Conservation (phyloP, 2,329 filamentous ascomycete genomes). For the Sporothrix variecibatus region DNA sequence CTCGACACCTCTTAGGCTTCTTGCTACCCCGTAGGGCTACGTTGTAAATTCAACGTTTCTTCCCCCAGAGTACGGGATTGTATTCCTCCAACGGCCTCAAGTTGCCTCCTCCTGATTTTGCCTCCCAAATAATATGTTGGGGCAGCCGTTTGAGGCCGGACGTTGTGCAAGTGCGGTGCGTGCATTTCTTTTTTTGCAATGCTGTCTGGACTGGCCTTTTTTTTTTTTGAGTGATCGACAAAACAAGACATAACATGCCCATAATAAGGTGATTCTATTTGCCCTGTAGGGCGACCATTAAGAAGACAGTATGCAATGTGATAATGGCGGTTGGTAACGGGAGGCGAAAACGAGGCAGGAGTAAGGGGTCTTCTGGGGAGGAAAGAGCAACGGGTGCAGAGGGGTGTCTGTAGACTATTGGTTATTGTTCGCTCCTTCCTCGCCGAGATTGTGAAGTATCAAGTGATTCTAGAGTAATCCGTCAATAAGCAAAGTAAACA, state of each 20-base stretch:
- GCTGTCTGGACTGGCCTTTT: background rate
- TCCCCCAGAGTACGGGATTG: background rate
- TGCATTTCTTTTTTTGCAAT: background rate
- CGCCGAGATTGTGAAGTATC: background rate
- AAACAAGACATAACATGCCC: background rate
- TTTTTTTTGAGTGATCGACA: background rate
- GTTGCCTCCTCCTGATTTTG: conserved; percentile 7
- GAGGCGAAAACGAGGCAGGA: conserved; percentile 10
- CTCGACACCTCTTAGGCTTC: too few relatives aligned
- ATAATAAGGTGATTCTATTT: background rate
- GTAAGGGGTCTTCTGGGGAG: background rate
- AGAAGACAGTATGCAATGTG: background rate
- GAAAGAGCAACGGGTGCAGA: background rate
- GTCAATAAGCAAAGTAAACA: background rate
- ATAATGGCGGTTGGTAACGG: conserved; percentile 8
- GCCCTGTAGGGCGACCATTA: conserved; percentile 30
- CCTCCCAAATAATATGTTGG: background rate
- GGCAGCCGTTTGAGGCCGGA: background rate
- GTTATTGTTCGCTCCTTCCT: background rate
- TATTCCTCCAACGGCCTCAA: conserved; percentile 2
- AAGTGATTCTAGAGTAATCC: background rate
- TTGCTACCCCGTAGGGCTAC: background rate
- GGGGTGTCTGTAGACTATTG: background rate
- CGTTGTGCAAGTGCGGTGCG: background rate
- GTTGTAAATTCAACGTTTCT: background rate